A percentile compares a stretch with the other conserved stretches of the same genome.
Conservation (phyloP, 495 filamentous ascomycete genomes). For the Daldinia grandis region DNA sequence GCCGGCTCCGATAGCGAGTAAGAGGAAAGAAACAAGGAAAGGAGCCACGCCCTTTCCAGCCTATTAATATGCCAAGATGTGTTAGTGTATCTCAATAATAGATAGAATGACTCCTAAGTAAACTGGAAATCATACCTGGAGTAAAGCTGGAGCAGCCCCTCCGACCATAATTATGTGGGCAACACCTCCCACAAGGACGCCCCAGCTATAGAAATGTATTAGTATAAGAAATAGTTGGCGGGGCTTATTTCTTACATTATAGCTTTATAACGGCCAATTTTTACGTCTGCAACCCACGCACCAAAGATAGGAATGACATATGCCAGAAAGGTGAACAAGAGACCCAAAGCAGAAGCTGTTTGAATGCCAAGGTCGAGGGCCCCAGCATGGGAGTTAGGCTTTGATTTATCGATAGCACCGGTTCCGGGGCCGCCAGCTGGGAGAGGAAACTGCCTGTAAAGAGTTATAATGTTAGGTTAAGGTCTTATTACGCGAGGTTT, state of each 20-base stretch:
- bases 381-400: slow-evolving; percentile 45
- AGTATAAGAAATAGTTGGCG: neutral
- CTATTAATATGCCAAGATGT: neutral
- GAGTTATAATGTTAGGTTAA: neutral
- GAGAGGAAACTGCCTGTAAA: slow-evolving; percentile 51
- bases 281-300: slow-evolving; percentile 58
- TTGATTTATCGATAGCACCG: slow-evolving; percentile 49
- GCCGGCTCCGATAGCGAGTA: slow-evolving; percentile 65
- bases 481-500: neutral
- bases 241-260: slow-evolving; percentile 49
- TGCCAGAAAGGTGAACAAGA: slow-evolving; percentile 62
- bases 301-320: slow-evolving; percentile 64
- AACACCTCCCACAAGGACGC: slow-evolving; percentile 61
- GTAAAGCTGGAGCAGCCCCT: slow-evolving; percentile 61
- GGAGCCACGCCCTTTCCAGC: slow-evolving; percentile 58
- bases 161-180: slow-evolving; percentile 65
- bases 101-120: neutral
- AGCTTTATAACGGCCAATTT: slow-evolving; percentile 61
- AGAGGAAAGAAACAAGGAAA: slow-evolving; percentile 60
- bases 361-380: slow-evolving; percentile 57
- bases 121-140: slow-evolving; percentile 41
- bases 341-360: slow-evolving; percentile 57
- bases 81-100: neutral
- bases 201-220: slow-evolving; percentile 29
- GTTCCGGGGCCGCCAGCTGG: slow-evolving; percentile 62